A percentile compares a stretch with the other conserved stretches of the same genome.
Conservation (phyloP, 139 green algal species). For the Zygnema cylindricum region DNA sequence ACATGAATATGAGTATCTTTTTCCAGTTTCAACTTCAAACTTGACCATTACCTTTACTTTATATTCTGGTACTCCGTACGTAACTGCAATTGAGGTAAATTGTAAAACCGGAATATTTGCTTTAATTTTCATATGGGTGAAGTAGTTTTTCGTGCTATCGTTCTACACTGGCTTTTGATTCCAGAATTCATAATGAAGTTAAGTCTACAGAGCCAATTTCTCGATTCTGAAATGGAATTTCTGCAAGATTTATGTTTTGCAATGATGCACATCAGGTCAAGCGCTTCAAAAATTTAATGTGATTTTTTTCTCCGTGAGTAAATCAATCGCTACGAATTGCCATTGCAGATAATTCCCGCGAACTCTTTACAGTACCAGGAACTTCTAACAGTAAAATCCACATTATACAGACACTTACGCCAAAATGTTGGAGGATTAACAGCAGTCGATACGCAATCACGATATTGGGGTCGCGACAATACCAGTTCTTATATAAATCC, state of each 20-base stretch:
- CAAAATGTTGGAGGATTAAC: not conserved
- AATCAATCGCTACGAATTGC: too few relatives aligned
- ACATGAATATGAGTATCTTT: not conserved
- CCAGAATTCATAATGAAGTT: too few relatives aligned
- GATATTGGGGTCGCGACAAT: not conserved
- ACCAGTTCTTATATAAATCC: not conserved
- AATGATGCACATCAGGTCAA: too few relatives aligned
- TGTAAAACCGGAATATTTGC: not conserved
- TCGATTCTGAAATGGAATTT: too few relatives aligned
- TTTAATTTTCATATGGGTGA: not conserved
- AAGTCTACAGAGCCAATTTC: too few relatives aligned
- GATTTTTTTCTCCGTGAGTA: too few relatives aligned
- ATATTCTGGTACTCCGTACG: not conserved
- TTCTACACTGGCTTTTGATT: not conserved
- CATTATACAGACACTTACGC: not conserved
- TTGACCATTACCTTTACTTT: not conserved
- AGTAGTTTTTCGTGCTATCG: not conserved
- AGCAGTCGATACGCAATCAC: not conserved
- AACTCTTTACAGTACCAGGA: not conserved
- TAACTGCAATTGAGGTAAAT: not conserved
- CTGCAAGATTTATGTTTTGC: too few relatives aligned
- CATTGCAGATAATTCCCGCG: not conserved
- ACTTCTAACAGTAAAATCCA: not conserved
- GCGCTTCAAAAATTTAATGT: too few relatives aligned
- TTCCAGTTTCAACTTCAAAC: not conserved